These are phyloP conservation scores for Trichoderma gracile DNA, from an alignment of 2,329 filamentous ascomycete species.

Conservation along the genomic window DNA sequence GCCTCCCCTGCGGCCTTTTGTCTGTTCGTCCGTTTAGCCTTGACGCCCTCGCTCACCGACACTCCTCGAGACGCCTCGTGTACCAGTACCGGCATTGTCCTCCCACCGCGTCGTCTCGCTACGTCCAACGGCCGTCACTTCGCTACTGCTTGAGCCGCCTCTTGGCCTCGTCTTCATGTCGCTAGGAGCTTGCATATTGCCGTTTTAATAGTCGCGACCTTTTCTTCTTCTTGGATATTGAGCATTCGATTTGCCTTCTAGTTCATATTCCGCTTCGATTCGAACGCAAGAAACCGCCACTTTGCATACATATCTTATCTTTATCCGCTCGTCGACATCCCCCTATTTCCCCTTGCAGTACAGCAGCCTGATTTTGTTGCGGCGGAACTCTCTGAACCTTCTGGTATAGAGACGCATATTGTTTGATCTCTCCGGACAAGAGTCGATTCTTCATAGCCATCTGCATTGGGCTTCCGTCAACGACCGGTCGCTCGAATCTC, in stretches of 20 bases:
- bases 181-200: slow-evolving; percentile 19
- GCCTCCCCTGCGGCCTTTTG: slow-evolving; percentile 17
- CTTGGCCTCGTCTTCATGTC: slow-evolving; percentile 9
- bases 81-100: slow-evolving; percentile 9
- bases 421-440: not conserved
- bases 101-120: slow-evolving; percentile 15
- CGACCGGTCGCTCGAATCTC: slow-evolving; percentile 3
- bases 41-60: slow-evolving; percentile 27
- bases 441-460: not conserved
- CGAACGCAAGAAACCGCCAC: slow-evolving; percentile 9
- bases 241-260: not conserved
- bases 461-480: not conserved
- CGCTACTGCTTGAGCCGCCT: slow-evolving; percentile 8
- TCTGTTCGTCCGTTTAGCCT: slow-evolving; percentile 23
- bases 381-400: not conserved
- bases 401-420: no score
- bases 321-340: slow-evolving; percentile 4
- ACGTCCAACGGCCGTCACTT: not conserved
- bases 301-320: slow-evolving; percentile 26
- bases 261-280: slow-evolving; percentile 22
- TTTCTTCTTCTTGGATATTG: not conserved
- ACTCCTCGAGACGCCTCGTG: slow-evolving; percentile 18
- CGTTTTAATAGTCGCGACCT: slow-evolving; percentile 17
- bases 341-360: not conserved
- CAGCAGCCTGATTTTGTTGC: slow-evolving; percentile 2